These are phyloP conservation scores for Dactylonectria estremocensis DNA, from an alignment of 2,329 filamentous ascomycete species.

Conservation along the genomic window DNA sequence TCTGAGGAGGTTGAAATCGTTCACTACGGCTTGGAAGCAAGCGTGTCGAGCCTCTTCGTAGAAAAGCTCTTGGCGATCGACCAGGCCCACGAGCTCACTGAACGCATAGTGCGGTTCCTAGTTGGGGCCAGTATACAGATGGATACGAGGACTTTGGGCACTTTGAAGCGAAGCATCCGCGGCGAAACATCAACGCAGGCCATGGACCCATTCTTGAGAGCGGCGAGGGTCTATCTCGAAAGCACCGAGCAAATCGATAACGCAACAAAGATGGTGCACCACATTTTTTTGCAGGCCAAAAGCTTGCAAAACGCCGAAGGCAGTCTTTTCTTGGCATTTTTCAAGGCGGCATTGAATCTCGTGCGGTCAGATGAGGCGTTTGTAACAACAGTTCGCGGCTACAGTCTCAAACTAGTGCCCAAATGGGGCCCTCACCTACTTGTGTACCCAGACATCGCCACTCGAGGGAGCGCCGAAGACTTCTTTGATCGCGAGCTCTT, in stretches of 20 bases:
- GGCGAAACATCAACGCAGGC: conserved; percentile 59
- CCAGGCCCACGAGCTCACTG: conserved; percentile 67
- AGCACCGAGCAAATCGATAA: conserved; percentile 53
- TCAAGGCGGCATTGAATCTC: conserved; percentile 49
- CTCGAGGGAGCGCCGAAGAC: conserved; percentile 59
- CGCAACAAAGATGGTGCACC: conserved; percentile 58
- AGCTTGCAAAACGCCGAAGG: conserved; percentile 65
- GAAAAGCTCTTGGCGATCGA: conserved; percentile 77
- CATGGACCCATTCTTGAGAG: conserved; percentile 71
- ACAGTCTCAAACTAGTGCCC: conserved; percentile 50
- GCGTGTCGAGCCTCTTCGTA: conserved; percentile 67
- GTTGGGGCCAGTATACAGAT: conserved; percentile 67
- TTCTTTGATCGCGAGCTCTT: conserved; percentile 64
- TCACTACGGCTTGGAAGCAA: conserved; percentile 55
- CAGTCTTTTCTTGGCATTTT: conserved; percentile 64
- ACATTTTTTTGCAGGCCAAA: conserved; percentile 62
- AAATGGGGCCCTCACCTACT: conserved; percentile 69
- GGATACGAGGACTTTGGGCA: conserved; percentile 67
- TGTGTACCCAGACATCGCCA: conserved; percentile 60
- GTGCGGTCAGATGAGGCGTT: conserved; percentile 49
- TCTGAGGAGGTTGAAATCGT: conserved; percentile 63
- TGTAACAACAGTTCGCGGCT: conserved; percentile 36
- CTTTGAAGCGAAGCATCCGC: conserved; percentile 69
- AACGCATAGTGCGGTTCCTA: conserved; percentile 71
- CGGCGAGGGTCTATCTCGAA: conserved; percentile 68